Percentiles rank a stretch among this genome's conserved stretches.
These are phyloP conservation scores for Aspergillus luchuensis DNA, from an alignment of 2,329 filamentous ascomycete species.

Conservation along the genomic window DNA sequence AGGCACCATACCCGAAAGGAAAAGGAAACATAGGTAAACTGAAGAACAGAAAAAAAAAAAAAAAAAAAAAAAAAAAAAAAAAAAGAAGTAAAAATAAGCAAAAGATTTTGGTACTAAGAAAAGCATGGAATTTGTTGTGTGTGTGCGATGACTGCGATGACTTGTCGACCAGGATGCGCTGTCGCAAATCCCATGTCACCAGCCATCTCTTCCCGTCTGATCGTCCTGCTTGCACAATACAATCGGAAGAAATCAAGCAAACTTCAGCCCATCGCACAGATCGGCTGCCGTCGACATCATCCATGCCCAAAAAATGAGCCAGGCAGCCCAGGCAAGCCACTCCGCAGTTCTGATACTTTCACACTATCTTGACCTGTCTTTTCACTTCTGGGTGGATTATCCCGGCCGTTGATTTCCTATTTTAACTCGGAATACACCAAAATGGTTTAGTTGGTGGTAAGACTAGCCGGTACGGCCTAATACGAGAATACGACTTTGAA, in stretches of 20 bases:
- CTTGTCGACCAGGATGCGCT: conserved; percentile 2
- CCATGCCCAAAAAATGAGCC: conserved; percentile 3
- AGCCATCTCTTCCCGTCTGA: not conserved
- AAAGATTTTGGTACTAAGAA: not conserved
- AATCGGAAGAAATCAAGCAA: conserved; percentile 1
- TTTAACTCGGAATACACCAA: conserved; percentile 5
- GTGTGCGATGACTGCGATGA: not conserved
- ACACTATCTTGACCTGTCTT: not conserved
- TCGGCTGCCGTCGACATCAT: conserved; percentile 9
- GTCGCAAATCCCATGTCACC: not conserved
- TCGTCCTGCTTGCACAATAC: conserved; percentile 1
- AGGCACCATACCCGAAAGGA: conserved; percentile 1
- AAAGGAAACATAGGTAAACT: not conserved
- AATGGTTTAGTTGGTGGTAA: not conserved
- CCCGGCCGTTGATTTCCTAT: conserved; percentile 6
- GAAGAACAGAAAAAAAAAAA: not conserved
- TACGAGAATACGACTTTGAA: conserved; percentile 7
- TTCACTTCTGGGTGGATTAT: not conserved
- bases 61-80: too few relatives aligned
- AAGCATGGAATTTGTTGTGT: not conserved
- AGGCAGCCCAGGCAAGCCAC: not conserved
- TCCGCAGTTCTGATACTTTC: not conserved
- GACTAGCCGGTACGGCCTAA: not conserved
- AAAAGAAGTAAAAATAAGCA: too few relatives aligned
- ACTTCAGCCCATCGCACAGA: not conserved